Base-by-base conservation (phyloP, 2,329 filamentous ascomycete genomes). In the Colletotrichum tabaci region DNA sequence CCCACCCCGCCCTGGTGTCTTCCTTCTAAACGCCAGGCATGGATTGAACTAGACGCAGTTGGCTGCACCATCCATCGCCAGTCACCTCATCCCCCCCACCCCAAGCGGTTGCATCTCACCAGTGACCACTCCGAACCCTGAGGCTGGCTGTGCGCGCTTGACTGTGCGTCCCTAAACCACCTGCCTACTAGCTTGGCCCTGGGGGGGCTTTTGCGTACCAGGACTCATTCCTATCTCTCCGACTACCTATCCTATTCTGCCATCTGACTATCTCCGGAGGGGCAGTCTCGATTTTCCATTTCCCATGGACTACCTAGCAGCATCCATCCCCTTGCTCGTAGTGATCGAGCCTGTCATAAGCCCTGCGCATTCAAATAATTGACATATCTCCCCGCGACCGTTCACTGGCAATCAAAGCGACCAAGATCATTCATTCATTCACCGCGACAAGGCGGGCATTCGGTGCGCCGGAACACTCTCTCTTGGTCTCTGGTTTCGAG, bases 301-400 rank as follows among this genome's bases (percentile, higher is more conserved):
- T 57, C 23, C 7, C 35, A 56, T 57, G 52, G 26, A 56, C 5
- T 49, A 21, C 9, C 5, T 15, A 38, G 30, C 21, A 56, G 35
- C 30, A 57, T 16, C 15, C 26, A 30, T 35, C 6, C 35, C 53
- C 35, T 42, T 57, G 30, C 35, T 49, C 60, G 40, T 18, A 16
- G 26, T 62, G 60, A 42, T 50, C 21, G 30, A 50, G 42, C 30
- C 26, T 40, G 40, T 23, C n/a, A 62, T 46, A 26, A 18, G 52
- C 52, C 53, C 58, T 44, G 26, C 40, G 30, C 52, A 66, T 47
- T 47, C 42, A 57, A 57, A 23, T 57, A 53, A 55, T 35, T 66
- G 26, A 57, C 26, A 44, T 15, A 21, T 56, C 53, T 57, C 62
- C 40, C 52, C 35, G 38, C 52, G n/a, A 49, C n/a, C 42, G 15